These are phyloP conservation scores for Paramecium primaurelia DNA, from an alignment of 73 alveolate genomes.

Conservation along the genomic window DNA sequence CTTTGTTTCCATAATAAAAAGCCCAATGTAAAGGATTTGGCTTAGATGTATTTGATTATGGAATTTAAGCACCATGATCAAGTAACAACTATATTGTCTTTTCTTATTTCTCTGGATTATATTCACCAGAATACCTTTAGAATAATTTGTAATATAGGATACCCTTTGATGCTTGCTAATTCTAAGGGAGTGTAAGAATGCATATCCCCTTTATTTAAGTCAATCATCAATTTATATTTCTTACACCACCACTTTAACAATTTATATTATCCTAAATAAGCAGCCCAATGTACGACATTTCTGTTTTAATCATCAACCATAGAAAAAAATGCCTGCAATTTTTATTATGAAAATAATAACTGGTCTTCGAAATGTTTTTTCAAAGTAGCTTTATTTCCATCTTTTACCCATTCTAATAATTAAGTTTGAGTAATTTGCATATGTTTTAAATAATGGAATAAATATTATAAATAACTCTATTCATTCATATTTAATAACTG, in stretches of 20 bases:
- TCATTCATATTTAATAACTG: background rate
- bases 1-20: conserved; percentile 31
- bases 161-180: conserved; percentile 30
- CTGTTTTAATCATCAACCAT: conserved; percentile 11
- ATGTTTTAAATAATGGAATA: background rate
- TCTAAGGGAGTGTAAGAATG: conserved; percentile 15
- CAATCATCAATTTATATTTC: background rate
- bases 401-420: conserved; percentile 38
- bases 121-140: conserved; percentile 1
- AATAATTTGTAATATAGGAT: background rate
- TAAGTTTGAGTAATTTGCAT: conserved; percentile 31
- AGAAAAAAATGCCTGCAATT: background rate
- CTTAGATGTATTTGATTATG: background rate
- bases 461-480: background rate
- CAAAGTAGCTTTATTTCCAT: background rate
- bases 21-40: conserved; percentile 52
- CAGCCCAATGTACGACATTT: conserved; percentile 38
- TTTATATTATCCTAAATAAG: conserved; percentile 30
- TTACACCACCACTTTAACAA: conserved; percentile 31
- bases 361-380: background rate
- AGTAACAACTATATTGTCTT: background rate
- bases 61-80: background rate
- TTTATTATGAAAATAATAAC: background rate
- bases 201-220: conserved; percentile 7
- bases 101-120: background rate